Evolutionary conservation across 768 basidiomycete genomes (phyloP), one percentile per base, ranked within the genome.

Genomic region (Agrocybe chaxingu): DNA sequence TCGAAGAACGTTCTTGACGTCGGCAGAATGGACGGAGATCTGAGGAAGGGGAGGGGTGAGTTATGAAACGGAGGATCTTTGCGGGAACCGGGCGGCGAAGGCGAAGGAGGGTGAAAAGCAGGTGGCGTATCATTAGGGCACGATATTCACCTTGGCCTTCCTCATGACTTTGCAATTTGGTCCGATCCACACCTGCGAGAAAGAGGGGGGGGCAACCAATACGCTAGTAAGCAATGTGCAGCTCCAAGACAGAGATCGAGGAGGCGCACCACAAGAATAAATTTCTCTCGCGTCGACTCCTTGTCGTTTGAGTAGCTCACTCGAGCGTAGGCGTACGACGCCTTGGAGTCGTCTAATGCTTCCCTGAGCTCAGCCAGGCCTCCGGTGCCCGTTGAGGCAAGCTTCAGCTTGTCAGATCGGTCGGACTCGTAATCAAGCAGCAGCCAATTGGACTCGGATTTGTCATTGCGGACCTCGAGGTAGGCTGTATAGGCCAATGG

Each of bases 21-120:
- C 86, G 56, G 89, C 88, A 19, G 84, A 63, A 63, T 98, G 94
- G 3, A 98, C 93, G 51, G 94, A 96, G 62, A 96, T 89, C 92
- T 95, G 62, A 31, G 46, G 49, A 47, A 51, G 31, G 42, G 45
- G 55, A 52, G 55, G 48, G 58, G 57, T 56, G 52, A 48, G 57
- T 46, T 36, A 51, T 51, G 55, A 57, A 42, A 52, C 47, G 58
- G 64, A 61, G 66, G 63, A 68, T 68, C 66, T 60, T 54, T 52
- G 53, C 50, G 54, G 60, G 67, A 69, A 67, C 62, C 59, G 47
- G 47, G 56, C 57, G 56, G 56, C 43, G 51, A 52, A 49, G 56
- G 56, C 43, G 51, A 52, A 49, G 43, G 45, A 50, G 42, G 29
- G 45, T 54, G 46, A 47, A 12, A 33, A 18, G 18, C 24, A 48